Evolutionary conservation across 176 grass and related monocot genomes (phyloP).

Genomic region (Canna indica): DNA sequence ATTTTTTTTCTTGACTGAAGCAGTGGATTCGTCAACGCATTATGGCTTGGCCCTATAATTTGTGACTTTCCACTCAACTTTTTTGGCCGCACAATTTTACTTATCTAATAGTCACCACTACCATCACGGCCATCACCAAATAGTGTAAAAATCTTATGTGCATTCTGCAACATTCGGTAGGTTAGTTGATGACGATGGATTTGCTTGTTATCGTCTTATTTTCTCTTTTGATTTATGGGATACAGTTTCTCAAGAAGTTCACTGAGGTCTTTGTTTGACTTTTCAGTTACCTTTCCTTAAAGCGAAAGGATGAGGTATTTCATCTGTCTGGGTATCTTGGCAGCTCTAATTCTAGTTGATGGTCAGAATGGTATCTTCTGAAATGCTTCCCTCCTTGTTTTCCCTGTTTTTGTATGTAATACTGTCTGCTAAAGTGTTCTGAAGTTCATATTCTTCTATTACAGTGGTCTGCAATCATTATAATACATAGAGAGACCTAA

Average conservation of each 20-base stretch:
- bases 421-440: not conserved
- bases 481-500: not conserved
- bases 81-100: too few relatives aligned
- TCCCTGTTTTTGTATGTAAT: not conserved
- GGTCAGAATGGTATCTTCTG: not conserved
- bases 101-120: too few relatives aligned
- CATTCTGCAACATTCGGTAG: too few relatives aligned
- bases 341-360: not conserved
- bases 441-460: not conserved
- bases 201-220: not conserved
- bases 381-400: not conserved
- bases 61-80: too few relatives aligned
- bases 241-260: not conserved
- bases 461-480: not conserved
- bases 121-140: too few relatives aligned
- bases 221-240: not conserved
- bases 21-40: too few relatives aligned
- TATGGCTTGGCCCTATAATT: too few relatives aligned
- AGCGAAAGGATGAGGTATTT: not conserved
- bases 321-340: not conserved
- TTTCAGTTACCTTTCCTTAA: not conserved
- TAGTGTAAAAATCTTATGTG: too few relatives aligned
- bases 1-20: too few relatives aligned
- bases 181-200: not conserved
- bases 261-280: not conserved